A percentile compares a stretch with the other conserved stretches of the same genome.
phyloP scores from a whole-genome alignment of 345 rosid genomes.

The Iberis pinnata region DNA sequence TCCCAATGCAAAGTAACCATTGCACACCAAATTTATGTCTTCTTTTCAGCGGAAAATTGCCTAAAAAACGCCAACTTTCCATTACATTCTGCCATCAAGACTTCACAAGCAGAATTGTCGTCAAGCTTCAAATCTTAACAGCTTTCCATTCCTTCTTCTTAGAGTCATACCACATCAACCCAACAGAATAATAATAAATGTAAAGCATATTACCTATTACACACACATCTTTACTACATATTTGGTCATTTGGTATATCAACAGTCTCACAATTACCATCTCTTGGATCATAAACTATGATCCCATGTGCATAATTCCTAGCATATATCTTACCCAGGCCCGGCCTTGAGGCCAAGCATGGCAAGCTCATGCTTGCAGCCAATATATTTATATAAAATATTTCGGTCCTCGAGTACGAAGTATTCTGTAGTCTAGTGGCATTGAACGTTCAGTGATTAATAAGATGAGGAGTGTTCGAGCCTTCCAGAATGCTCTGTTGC shows the following conservation, averaged over 20 bases:
- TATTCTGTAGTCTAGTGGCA: too few species aligned
- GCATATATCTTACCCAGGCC: too few species aligned
- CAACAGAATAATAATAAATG: background rate
- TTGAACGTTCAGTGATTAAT: too few species aligned
- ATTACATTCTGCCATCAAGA: background rate
- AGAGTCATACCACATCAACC: background rate
- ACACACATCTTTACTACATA: background rate
- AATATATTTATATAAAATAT: too few species aligned
- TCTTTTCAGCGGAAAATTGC: background rate
- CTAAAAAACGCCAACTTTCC: background rate
- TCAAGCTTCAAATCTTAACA: background rate
- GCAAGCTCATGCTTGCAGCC: too few species aligned
- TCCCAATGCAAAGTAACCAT: background rate
- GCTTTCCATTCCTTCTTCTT: background rate
- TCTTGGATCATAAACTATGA: conserved; percentile 11
- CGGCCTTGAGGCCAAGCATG: too few species aligned
- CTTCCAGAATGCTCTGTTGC: too few species aligned
- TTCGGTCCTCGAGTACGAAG: too few species aligned
- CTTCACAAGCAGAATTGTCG: background rate
- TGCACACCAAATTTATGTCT: background rate
- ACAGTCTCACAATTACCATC: background rate
- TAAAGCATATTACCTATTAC: background rate
- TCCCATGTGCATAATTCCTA: background rate
- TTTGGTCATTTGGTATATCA: background rate
- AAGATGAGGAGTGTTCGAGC: too few species aligned